Conservation (phyloP, 768 basidiomycete genomes). For the Udeniomyces megalosporus region DNA sequence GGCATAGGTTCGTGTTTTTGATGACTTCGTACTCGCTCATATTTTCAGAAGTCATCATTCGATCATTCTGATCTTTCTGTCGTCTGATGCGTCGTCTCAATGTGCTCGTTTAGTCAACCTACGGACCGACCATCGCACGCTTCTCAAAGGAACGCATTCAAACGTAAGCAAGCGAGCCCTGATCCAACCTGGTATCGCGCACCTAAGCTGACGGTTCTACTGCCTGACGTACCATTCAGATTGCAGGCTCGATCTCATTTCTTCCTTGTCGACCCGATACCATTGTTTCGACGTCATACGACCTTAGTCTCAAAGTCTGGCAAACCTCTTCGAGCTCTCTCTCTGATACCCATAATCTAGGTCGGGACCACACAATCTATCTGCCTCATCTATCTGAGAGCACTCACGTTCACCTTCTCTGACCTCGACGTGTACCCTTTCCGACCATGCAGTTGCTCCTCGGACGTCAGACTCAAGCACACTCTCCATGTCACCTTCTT, state of each 20-base stretch:
- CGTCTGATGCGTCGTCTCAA: no score
- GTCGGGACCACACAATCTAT: no score
- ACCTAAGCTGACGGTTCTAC: not conserved
- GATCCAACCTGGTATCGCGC: not conserved
- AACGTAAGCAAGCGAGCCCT: no score
- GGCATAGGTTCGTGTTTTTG: not conserved
- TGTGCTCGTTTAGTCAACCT: no score
- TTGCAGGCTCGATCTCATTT: slow-evolving; percentile 3
- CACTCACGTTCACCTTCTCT: not conserved
- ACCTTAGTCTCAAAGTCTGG: not conserved
- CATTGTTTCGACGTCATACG: slow-evolving; percentile 8
- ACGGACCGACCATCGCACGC: no score
- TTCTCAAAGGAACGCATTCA: no score
- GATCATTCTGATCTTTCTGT: not conserved
- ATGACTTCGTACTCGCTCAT: not conserved
- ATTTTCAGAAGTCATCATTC: not conserved
- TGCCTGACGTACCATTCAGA: not conserved
- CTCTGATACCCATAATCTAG: not conserved
- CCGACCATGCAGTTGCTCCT: not conserved
- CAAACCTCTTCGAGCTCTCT: not conserved
- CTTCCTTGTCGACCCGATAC: not conserved
- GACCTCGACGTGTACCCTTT: not conserved
- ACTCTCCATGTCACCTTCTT: slow-evolving; percentile 5
- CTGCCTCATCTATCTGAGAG: no score
- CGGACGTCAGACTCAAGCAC: not conserved